Percentiles rank a stretch among this genome's conserved stretches.
phyloP scores from a whole-genome alignment of 768 basidiomycete genomes.

The Filobasidium floriforme region DNA sequence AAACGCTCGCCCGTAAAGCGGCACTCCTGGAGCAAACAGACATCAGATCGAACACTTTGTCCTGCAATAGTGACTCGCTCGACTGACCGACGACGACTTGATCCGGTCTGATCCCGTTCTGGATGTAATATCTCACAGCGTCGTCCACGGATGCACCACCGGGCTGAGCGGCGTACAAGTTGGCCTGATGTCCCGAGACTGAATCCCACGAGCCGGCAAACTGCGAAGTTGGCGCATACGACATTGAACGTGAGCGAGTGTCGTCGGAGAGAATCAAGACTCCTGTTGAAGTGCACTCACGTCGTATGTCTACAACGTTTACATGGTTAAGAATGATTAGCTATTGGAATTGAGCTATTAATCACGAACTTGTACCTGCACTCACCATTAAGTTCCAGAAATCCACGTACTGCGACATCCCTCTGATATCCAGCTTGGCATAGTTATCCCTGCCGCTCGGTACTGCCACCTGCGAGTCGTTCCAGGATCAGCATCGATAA shows the following conservation, averaged over 20 bases:
- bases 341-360: too few species aligned
- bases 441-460: constrained; percentile 87
- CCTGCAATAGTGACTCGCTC: neutral
- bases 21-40: constrained; percentile 54
- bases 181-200: constrained; percentile 68
- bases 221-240: too few species aligned
- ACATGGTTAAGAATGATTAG: neutral
- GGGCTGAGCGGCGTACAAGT: constrained; percentile 61
- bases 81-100: constrained; percentile 69
- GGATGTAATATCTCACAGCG: constrained; percentile 65
- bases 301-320: constrained; percentile 40
- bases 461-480: constrained; percentile 62
- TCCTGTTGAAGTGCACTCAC: constrained; percentile 30
- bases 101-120: constrained; percentile 61
- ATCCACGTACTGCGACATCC: constrained; percentile 81
- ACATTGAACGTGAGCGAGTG: too few species aligned
- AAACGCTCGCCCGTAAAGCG: constrained; percentile 90
- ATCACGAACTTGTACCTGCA: neutral
- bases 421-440: constrained; percentile 63
- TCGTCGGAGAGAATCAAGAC: too few species aligned
- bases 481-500: constrained; percentile 43
- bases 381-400: constrained; percentile 95
- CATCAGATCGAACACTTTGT: neutral
- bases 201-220: constrained; percentile 69
- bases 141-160: constrained; percentile 53